phyloP scores from a whole-genome alignment of 2,329 filamentous ascomycete species.

The Fusarium xyrophilum region DNA sequence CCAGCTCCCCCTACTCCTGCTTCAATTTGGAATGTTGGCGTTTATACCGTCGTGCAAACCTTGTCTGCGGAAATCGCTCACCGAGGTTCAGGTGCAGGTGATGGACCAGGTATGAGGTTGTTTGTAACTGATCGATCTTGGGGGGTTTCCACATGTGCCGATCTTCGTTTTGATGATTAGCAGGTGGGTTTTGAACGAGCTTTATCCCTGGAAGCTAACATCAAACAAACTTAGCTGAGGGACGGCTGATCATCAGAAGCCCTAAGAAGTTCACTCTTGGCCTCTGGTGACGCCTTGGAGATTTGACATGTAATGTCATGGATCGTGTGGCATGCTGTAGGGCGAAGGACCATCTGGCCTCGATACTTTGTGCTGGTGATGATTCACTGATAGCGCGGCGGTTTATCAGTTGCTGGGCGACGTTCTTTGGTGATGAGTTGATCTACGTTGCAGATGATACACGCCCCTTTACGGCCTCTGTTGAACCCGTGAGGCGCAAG shows the following conservation, averaged over 20 bases:
- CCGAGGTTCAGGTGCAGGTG: background rate
- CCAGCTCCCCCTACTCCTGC: background rate
- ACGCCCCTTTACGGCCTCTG: background rate
- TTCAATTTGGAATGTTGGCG: background rate
- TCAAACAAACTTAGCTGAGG: conserved; percentile 5
- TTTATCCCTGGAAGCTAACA: background rate
- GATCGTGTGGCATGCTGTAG: background rate
- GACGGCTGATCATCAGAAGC: background rate
- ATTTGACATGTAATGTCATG: background rate
- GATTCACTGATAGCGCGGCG: background rate
- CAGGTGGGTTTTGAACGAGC: background rate
- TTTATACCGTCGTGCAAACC: conserved; percentile 4
- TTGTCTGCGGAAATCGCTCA: background rate
- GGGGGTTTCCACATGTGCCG: background rate
- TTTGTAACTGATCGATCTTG: background rate
- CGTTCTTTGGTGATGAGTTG: background rate
- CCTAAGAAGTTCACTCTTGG: background rate
- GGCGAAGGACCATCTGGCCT: background rate
- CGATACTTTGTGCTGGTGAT: background rate
- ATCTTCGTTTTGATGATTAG: background rate
- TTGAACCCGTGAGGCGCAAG: background rate
- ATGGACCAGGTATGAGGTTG: background rate
- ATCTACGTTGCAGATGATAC: background rate
- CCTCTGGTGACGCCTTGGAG: background rate
- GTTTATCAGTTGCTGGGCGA: background rate